Conservation (phyloP, 495 filamentous ascomycete species). For the Penicillium tannophilum region DNA sequence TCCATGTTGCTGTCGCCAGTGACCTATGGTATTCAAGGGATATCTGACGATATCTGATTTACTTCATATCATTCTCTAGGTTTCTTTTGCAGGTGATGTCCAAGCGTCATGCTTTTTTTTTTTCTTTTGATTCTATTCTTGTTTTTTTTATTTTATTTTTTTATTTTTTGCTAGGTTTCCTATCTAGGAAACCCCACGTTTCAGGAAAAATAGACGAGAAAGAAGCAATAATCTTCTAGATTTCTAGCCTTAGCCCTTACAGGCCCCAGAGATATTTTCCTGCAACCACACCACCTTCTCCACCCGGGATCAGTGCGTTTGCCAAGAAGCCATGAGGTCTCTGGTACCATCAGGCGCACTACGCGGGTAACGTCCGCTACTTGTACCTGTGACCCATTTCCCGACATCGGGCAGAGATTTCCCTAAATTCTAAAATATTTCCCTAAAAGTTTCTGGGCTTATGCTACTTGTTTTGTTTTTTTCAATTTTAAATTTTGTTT, state of each 20-base stretch:
- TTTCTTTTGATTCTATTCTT: neutral
- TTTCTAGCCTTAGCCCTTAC: too few species aligned
- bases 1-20: too few species aligned
- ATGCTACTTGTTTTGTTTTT: neutral
- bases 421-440: too few species aligned
- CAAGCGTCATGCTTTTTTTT: neutral
- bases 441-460: neutral
- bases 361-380: neutral
- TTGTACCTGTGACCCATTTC: conserved; percentile 1
- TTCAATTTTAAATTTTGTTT: neutral
- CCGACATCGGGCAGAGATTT: conserved; percentile 24
- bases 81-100: conserved; percentile 3
- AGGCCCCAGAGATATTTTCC: neutral
- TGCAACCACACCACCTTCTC: neutral
- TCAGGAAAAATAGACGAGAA: conserved; percentile 21
- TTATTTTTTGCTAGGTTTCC: neutral
- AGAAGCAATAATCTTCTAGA: neutral
- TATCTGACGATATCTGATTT: too few species aligned
- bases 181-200: conserved; percentile 17
- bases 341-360: neutral
- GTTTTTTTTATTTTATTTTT: too few species aligned
- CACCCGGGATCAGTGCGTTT: neutral
- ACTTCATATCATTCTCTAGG: too few species aligned
- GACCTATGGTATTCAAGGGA: too few species aligned
- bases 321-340: conserved; percentile 7